These are phyloP conservation scores for Cenococcum geophilum DNA, from an alignment of 495 filamentous ascomycete species.

Conservation along the genomic window DNA sequence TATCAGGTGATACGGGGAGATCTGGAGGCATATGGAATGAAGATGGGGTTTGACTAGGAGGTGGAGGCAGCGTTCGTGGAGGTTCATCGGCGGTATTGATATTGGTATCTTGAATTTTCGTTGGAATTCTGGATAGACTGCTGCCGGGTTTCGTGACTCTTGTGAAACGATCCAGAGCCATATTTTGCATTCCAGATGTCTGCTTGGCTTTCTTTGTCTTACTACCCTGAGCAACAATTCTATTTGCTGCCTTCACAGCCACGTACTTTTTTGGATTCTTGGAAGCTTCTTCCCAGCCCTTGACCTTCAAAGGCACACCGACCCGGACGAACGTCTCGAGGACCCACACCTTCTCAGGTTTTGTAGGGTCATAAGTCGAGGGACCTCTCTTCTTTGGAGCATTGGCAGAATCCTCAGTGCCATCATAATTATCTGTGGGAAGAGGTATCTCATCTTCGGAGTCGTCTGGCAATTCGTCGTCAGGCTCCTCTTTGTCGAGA, in stretches of 20 bases:
- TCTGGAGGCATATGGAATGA: not conserved
- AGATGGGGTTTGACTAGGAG: not conserved
- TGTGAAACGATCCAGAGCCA: conserved; percentile 21
- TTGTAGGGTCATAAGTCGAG: conserved; percentile 60
- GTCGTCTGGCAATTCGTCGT: conserved; percentile 39
- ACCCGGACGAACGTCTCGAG: conserved; percentile 63
- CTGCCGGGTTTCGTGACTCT: conserved; percentile 33
- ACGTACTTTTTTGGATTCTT: conserved; percentile 46
- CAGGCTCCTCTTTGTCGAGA: conserved; percentile 45
- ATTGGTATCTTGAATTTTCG: conserved; percentile 4
- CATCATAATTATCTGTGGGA: conserved; percentile 29
- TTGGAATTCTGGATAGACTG: not conserved
- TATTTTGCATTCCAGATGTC: conserved; percentile 15
- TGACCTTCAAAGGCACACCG: conserved; percentile 64
- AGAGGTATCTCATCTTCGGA: conserved; percentile 42
- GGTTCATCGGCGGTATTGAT: not conserved
- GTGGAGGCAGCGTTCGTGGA: not conserved
- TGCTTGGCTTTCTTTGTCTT: conserved; percentile 17
- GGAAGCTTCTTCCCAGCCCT: conserved; percentile 67
- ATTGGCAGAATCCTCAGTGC: conserved; percentile 27
- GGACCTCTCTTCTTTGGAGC: conserved; percentile 51
- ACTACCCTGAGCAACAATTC: conserved; percentile 16
- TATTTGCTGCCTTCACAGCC: conserved; percentile 22
- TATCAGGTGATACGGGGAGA: not conserved
- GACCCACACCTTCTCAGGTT: conserved; percentile 67